Conservation (phyloP, 306 rosid species). For the Inga laurina region DNA sequence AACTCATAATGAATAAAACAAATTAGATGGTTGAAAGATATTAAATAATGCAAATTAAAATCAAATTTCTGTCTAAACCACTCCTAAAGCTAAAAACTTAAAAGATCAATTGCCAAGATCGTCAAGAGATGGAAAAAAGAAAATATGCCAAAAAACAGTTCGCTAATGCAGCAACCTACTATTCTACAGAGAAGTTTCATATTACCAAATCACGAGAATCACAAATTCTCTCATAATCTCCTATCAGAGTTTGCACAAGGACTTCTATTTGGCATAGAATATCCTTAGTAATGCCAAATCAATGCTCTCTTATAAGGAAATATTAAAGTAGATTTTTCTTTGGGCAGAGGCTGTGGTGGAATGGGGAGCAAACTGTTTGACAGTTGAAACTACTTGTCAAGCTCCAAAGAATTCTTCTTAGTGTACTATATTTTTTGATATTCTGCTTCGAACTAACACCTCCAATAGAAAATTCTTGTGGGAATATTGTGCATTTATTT, state of each 20-base stretch:
- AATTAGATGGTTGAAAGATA: constrained; percentile 29
- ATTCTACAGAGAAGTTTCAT: constrained; percentile 13
- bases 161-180: constrained; percentile 23
- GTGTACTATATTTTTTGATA: constrained; percentile 15
- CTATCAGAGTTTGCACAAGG: constrained; percentile 2
- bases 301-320: background rate
- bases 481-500: no score
- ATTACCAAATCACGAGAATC: constrained; percentile 26
- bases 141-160: background rate
- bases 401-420: constrained; percentile 11
- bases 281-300: constrained; percentile 17
- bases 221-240: constrained; percentile 19
- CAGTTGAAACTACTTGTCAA: constrained; percentile 24
- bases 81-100: background rate
- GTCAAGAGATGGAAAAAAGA: constrained; percentile 11
- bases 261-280: background rate
- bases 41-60: background rate
- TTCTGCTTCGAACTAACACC: constrained; percentile 11
- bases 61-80: constrained; percentile 5
- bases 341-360: constrained; percentile 3
- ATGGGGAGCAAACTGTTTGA: constrained; percentile 8
- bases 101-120: background rate
- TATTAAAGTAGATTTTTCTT: background rate
- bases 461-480: background rate
- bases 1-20: constrained; percentile 27